Evolutionary conservation across 2,329 filamentous ascomycete species (phyloP).

Genomic region (Cryphonectria parasitica): DNA sequence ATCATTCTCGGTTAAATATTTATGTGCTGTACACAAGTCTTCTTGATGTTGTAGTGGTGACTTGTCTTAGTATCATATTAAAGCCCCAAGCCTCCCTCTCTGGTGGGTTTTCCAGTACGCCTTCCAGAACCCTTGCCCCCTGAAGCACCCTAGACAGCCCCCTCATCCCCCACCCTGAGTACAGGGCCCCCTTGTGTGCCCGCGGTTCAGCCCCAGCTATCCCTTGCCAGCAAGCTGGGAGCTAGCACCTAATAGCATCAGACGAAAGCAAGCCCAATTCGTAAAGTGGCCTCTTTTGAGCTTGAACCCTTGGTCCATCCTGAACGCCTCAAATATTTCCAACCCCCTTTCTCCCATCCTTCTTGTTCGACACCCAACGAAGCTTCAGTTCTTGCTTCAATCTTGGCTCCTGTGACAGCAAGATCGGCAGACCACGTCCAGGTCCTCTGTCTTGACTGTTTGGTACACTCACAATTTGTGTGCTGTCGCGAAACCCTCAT

Average conservation of each 20-base stretch:
- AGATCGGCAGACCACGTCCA: conserved; percentile 19
- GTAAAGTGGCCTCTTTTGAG: conserved; percentile 18
- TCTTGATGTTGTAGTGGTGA: neutral
- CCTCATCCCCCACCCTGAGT: neutral
- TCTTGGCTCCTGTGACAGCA: conserved; percentile 23
- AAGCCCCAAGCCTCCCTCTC: too few species aligned
- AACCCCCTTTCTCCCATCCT: conserved; percentile 29
- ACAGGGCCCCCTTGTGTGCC: neutral
- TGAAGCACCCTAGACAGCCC: neutral
- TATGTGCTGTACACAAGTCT: neutral
- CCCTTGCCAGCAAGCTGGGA: conserved; percentile 12
- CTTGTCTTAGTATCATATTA: neutral
- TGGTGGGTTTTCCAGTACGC: too few species aligned
- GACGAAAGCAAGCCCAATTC: conserved; percentile 6
- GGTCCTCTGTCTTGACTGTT: conserved; percentile 11
- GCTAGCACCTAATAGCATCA: conserved; percentile 4
- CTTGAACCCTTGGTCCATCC: conserved; percentile 2
- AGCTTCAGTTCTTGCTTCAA: conserved; percentile 12
- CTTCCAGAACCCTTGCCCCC: neutral
- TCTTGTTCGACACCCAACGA: conserved; percentile 19
- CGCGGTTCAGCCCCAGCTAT: conserved; percentile 6
- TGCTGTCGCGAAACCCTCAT: conserved; percentile 29
- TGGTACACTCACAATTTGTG: conserved; percentile 27
- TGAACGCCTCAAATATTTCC: conserved; percentile 12
- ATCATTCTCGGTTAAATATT: neutral